Evolutionary conservation across 225 moss, liverwort and hornwort species (phyloP).

Genomic region (Physcomitrellopsis africana): DNA sequence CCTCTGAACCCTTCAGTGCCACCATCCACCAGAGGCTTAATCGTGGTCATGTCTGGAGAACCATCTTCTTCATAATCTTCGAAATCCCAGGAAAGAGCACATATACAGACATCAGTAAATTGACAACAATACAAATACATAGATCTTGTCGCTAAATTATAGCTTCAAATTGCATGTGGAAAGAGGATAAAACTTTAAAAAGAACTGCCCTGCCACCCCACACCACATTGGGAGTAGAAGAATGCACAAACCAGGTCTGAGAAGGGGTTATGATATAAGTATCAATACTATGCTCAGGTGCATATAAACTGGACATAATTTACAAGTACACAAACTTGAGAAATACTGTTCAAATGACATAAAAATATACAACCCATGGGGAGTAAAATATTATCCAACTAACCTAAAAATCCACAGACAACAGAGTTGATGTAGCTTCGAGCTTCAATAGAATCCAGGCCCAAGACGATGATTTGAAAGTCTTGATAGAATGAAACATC

Average conservation of each 20-base stretch:
- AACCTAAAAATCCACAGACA: slow-evolving; percentile 93
- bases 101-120: slow-evolving; percentile 19
- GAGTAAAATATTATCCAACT: slow-evolving; percentile 12
- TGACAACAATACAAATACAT: slow-evolving; percentile 1
- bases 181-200: neutral
- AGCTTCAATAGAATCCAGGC: slow-evolving; percentile 97
- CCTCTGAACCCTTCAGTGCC: slow-evolving; percentile 99
- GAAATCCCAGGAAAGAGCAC: slow-evolving; percentile 28
- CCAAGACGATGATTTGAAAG: slow-evolving; percentile 95
- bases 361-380: slow-evolving; percentile 17
- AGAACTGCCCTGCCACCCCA: neutral
- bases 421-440: slow-evolving; percentile 98
- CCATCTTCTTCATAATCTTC: slow-evolving; percentile 91
- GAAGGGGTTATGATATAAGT: neutral
- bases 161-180: slow-evolving; percentile 1
- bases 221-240: neutral
- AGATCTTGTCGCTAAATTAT: slow-evolving; percentile 4
- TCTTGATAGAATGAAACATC: slow-evolving; percentile 83
- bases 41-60: slow-evolving; percentile 70
- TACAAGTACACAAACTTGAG: slow-evolving; percentile 7
- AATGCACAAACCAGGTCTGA: slow-evolving; percentile 5
- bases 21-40: slow-evolving; percentile 97
- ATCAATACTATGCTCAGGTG: neutral
- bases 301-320: no score
- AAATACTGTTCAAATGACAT: no score